phyloP scores from a whole-genome alignment of 371 early-diverging fungal species.

The Parasitella parasitica region DNA sequence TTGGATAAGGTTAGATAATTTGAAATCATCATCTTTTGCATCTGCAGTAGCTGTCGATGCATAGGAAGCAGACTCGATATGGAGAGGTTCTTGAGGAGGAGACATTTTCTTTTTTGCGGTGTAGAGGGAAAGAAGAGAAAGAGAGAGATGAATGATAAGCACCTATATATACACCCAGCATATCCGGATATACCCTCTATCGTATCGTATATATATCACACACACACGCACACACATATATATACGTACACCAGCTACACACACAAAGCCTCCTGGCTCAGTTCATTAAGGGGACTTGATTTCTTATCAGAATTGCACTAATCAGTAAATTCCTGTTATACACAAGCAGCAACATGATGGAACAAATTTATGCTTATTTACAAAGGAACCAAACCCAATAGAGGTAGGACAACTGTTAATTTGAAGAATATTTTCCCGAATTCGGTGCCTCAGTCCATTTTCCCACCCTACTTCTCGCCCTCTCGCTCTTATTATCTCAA shows the following conservation, averaged over 20 bases:
- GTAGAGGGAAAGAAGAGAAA: not conserved
- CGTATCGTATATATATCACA: not conserved
- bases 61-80: not conserved
- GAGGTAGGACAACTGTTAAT: not conserved
- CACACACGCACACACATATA: not conserved
- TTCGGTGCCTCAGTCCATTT: not conserved
- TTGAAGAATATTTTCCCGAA: not conserved
- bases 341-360: conserved; percentile 5
- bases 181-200: not conserved
- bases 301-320: not conserved
- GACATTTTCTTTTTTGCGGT: conserved; percentile 9
- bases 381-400: conserved; percentile 3
- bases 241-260: not conserved
- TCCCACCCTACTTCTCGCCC: not conserved
- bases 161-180: conserved; percentile 3
- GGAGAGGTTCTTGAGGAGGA: conserved; percentile 27
- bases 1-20: conserved; percentile 14
- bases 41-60: not conserved
- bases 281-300: not conserved
- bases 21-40: conserved; percentile 2
- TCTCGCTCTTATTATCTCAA: too few species aligned
- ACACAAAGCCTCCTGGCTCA: not conserved
- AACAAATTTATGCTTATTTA: conserved; percentile 1
- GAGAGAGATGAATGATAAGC: not conserved
- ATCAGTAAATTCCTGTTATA: not conserved